Conservation (phyloP, 2,329 filamentous ascomycete genomes). For the Clarireedia homoeocarpa region DNA sequence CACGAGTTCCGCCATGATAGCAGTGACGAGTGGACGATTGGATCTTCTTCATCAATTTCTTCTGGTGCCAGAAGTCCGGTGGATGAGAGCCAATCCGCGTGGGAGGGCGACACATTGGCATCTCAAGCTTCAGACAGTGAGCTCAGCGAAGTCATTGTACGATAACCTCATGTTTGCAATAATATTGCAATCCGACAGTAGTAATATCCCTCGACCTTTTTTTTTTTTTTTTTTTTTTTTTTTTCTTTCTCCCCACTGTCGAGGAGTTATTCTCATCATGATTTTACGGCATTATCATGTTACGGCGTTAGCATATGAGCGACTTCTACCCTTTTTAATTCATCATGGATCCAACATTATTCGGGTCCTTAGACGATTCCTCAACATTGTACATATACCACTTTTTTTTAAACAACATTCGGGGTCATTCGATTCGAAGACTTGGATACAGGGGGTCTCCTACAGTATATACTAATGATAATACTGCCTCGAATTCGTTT, state of each 20-base stretch:
- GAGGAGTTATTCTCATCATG: conserved; percentile 20
- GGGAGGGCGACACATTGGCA: conserved; percentile 48
- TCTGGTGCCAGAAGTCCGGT: conserved; percentile 32
- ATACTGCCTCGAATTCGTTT: conserved; percentile 12
- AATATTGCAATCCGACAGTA: conserved; percentile 2
- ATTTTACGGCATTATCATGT: conserved; percentile 29
- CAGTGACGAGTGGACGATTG: conserved; percentile 85
- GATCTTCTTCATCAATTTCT: conserved; percentile 57
- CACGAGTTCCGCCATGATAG: conserved; percentile 36
- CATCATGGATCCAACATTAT: conserved; percentile 5
- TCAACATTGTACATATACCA: conserved; percentile 23
- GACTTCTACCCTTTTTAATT: conserved; percentile 18
- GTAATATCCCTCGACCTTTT: conserved; percentile 13
- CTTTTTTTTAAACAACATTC: conserved; percentile 10
- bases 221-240: not conserved
- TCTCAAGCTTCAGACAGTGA: conserved; percentile 29
- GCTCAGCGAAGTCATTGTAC: conserved; percentile 26
- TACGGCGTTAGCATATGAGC: conserved; percentile 29
- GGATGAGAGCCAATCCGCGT: conserved; percentile 48
- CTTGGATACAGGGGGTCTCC: conserved; percentile 10
- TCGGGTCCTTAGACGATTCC: conserved; percentile 10
- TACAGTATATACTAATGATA: conserved; percentile 24
- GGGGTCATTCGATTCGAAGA: conserved; percentile 11
- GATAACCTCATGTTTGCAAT: conserved; percentile 10
- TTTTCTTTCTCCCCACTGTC: not conserved